Evolutionary conservation across 1,284 basidiomycete species (phyloP), one percentile per base, ranked within the genome.

Genomic region (Schizophyllum amplum): DNA sequence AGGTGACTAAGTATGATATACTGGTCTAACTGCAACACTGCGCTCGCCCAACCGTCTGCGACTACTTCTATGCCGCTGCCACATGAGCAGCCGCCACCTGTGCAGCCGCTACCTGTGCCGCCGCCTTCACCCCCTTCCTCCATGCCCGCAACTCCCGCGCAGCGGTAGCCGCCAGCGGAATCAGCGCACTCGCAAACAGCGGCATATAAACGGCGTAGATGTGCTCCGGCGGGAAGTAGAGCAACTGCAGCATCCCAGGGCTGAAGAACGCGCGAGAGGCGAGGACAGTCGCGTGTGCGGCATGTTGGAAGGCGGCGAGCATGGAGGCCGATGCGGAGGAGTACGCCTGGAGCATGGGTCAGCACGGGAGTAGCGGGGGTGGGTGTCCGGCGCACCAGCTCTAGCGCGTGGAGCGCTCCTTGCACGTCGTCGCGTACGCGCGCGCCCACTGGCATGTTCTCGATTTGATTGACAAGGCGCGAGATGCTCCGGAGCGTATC

Each of bases 191-290:
- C 2, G 91, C 94, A 67, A 98, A 96, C 21, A 98, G 72, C 0
- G 94, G 94, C 0, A 91, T 88, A 69, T 97, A 97, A 4, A 98
- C 91, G 1, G 94, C 94, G 68, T 94, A 93, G 68, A 91, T 96
- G 75, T 97, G 94, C 67, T 97, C 94, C 24, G 92, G 87, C 23
- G 94, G 94, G 72, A 99, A 99, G 71, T 99, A 99, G 23, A 99
- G 78, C 66, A 98, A 72, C 5, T 91, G 94, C 63, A 99, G 75
- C 95, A 99, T 98, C 33, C 86, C 88, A 0, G 95, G 97, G 69
- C 94, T 92, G 75, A 97, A 99, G 76, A 98, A 99, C 0, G 97
- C 97, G 47, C 86, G 79, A 15, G 92, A 95, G 2, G 94, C 84
- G 42, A 90, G 77, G 0, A 75, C 78, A 27, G 87, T 72, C 0